These are phyloP conservation scores for Tulasnella sp. DNA, from an alignment of 768 basidiomycete species.

Conservation along the genomic window DNA sequence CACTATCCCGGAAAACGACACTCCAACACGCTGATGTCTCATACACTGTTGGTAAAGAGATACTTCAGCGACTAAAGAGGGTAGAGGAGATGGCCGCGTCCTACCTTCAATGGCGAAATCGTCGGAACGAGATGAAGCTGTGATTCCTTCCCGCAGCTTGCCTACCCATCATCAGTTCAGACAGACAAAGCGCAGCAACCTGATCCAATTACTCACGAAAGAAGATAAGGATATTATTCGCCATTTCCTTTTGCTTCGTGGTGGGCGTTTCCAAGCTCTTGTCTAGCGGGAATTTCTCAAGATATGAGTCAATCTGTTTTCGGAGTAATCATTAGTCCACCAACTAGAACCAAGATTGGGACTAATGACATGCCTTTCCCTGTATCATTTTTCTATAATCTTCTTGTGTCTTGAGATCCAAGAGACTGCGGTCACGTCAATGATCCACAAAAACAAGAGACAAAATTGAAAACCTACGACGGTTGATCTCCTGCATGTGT, in stretches of 20 bases:
- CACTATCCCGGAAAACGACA: not conserved
- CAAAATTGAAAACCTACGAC: too few species aligned
- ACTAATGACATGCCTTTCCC: not conserved
- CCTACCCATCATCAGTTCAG: not conserved
- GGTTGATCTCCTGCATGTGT: too few species aligned
- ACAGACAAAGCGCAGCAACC: not conserved
- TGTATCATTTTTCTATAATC: slow-evolving; percentile 11
- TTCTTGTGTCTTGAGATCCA: slow-evolving; percentile 10
- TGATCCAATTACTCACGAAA: slow-evolving; percentile 3
- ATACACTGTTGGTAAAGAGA: slow-evolving; percentile 1
- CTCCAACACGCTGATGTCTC: slow-evolving; percentile 15
- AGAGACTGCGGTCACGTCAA: too few species aligned
- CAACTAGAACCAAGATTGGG: not conserved
- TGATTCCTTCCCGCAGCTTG: slow-evolving; percentile 11
- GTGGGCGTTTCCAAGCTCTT: not conserved
- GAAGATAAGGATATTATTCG: slow-evolving; percentile 7
- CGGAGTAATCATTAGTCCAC: not conserved
- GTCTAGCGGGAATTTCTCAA: not conserved
- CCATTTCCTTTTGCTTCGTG: not conserved
- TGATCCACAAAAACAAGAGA: too few species aligned
- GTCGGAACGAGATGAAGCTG: slow-evolving; percentile 3
- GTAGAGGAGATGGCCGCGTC: not conserved
- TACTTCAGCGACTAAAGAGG: not conserved
- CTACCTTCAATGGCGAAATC: slow-evolving; percentile 7
- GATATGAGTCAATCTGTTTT: slow-evolving; percentile 6